Evolutionary conservation across 2,329 filamentous ascomycete species (phyloP).

Genomic region (Pseudocercospora pini-densiflorae): DNA sequence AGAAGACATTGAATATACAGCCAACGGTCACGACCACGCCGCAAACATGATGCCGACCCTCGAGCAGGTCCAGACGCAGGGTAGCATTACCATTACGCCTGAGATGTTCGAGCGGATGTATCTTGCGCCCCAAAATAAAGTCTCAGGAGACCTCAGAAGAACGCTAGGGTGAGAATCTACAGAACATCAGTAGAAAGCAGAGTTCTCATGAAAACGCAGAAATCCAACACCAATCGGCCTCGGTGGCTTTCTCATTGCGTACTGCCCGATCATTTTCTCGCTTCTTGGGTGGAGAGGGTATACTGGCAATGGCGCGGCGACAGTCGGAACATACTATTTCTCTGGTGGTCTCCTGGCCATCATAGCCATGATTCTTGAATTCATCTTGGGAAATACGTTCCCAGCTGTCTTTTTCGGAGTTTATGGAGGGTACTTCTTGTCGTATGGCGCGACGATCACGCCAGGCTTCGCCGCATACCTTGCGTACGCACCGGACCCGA

Average conservation of each 20-base stretch:
- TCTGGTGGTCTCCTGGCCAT: conserved; percentile 42
- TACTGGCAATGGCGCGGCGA: conserved; percentile 26
- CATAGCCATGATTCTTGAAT: conserved; percentile 40
- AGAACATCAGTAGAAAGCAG: background rate
- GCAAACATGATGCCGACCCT: conserved; percentile 18
- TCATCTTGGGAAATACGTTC: conserved; percentile 42
- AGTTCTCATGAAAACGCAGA: background rate
- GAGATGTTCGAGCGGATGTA: conserved; percentile 34
- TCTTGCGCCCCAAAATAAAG: conserved; percentile 26
- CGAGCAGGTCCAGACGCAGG: conserved; percentile 24
- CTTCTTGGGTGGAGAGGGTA: conserved; percentile 29
- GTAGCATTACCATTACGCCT: conserved; percentile 26
- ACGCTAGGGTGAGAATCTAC: conserved; percentile 21
- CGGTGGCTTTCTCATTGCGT: conserved; percentile 29
- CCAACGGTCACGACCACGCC: conserved; percentile 16
- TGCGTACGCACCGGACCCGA: conserved; percentile 24
- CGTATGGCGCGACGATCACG: conserved; percentile 24
- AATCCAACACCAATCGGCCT: conserved; percentile 24
- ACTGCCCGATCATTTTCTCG: conserved; percentile 27
- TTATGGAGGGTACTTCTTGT: conserved; percentile 29
- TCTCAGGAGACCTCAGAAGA: conserved; percentile 25
- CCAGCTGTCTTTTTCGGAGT: conserved; percentile 34
- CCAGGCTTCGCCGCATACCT: conserved; percentile 26
- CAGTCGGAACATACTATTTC: conserved; percentile 40
- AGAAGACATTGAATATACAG: conserved; percentile 13